Conservation (phyloP, 2,329 filamentous ascomycete species). For the Penicillium aurantiogriseum region DNA sequence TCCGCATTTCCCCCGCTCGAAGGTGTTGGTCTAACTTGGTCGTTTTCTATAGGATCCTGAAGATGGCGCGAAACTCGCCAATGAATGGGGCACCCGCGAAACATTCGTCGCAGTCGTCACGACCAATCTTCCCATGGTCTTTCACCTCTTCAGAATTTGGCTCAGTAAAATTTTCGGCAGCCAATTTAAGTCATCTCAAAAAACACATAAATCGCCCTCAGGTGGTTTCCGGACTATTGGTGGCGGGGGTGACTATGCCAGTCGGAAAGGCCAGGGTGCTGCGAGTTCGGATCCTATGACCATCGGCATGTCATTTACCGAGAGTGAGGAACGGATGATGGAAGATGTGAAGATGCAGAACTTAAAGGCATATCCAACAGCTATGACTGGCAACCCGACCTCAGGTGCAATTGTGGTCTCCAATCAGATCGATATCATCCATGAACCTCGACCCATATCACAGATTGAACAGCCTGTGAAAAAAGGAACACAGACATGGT, state of each 20-base stretch:
- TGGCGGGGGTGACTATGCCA: slow-evolving; percentile 25
- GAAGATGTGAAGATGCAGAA: slow-evolving; percentile 44
- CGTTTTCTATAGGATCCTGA: slow-evolving; percentile 25
- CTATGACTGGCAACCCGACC: slow-evolving; percentile 11
- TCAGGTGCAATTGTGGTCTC: slow-evolving; percentile 43
- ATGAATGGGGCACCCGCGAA: slow-evolving; percentile 41
- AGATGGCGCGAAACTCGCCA: slow-evolving; percentile 33
- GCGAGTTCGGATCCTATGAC: slow-evolving; percentile 38
- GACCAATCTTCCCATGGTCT: slow-evolving; percentile 40
- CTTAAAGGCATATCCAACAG: slow-evolving; percentile 27
- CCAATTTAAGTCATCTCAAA: slow-evolving; percentile 39
- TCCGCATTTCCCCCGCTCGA: background rate
- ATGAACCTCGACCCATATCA: slow-evolving; percentile 9
- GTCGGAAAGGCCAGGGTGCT: slow-evolving; percentile 33
- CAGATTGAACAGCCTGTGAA: background rate
- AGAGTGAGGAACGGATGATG: slow-evolving; percentile 49
- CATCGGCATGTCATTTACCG: slow-evolving; percentile 39
- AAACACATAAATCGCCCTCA: slow-evolving; percentile 29
- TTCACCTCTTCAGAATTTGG: slow-evolving; percentile 44
- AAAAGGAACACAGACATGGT: background rate
- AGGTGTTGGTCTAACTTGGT: background rate
- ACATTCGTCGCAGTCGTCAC: slow-evolving; percentile 42
- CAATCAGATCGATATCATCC: slow-evolving; percentile 42
- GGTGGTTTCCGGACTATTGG: slow-evolving; percentile 28
- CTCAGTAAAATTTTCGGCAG: slow-evolving; percentile 40